Evolutionary conservation across 2,329 filamentous ascomycete genomes (phyloP), one percentile per base, ranked within the genome.

Genomic region (Neofusicoccum laricinum): DNA sequence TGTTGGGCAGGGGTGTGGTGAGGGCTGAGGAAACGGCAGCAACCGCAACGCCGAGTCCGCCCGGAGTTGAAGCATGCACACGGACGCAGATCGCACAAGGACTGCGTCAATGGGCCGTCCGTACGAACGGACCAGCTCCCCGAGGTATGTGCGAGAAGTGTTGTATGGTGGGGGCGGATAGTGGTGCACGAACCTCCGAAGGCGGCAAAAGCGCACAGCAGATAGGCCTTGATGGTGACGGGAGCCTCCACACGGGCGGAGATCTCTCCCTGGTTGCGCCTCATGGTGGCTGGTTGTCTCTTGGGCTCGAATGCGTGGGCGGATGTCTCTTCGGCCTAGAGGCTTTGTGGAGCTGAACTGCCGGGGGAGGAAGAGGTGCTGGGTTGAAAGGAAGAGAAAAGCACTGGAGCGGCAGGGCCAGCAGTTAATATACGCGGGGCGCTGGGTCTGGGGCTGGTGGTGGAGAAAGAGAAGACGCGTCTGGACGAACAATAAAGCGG

Each of bases 211-310:
- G 78, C 78, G 69, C 79, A 81, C 25, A 82, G 72, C 34, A 80
- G 67, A 66, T 80, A 80, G 63, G 79, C 79, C 67, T 80, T 79
- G 65, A 77, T 69, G 5, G 79, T 82, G 51, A 82, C 78, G 2
- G 80, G 81, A 38, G 81, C 80, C 73, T 82, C 80, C 69, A 89
- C 80, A 69, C 84, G 83, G 69, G 76, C 76, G 69, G 17, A 43
- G 17, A 63, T 17, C 6, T 45, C 48, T 10, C 51, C 63, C 12
- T 61, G 53, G 77, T 70, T 64, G 82, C 64, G 64, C 36, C 40
- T 55, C 62, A 64, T 64, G 41, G 30, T 55, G 19, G 41, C 15
- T 41, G 25, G 14, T 21, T 15, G 40, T 25, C 14, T 17, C 15
- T n/a, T 12, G 6, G 38, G 15, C 12, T 21, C 21, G 21, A 43